These are phyloP conservation scores for Lithospermum erythrorhizon DNA, from an alignment of 257 asterid species.

Conservation along the genomic window DNA sequence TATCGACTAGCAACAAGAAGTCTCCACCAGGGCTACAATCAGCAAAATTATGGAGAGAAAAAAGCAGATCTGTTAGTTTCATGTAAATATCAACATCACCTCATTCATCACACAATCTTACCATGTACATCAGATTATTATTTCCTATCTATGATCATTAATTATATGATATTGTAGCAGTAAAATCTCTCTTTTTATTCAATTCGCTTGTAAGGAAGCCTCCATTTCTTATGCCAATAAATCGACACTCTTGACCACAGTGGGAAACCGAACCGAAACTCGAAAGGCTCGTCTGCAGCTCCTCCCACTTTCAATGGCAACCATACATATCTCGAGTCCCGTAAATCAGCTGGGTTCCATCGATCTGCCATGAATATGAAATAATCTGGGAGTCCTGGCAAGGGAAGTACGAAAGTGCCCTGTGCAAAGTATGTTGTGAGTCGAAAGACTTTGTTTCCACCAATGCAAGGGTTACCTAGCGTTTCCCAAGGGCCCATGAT, in stretches of 20 bases:
- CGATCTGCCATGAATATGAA: conserved; percentile 93
- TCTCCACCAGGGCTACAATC: too few species aligned
- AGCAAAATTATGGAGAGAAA: not conserved
- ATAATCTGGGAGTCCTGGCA: conserved; percentile 48
- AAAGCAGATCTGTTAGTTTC: not conserved
- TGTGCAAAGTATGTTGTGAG: conserved; percentile 70
- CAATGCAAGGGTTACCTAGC: conserved; percentile 81
- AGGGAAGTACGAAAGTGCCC: conserved; percentile 75
- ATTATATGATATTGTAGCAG: not conserved
- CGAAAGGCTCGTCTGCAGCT: conserved; percentile 69
- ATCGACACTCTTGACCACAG: conserved; percentile 85
- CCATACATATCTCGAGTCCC: conserved; percentile 93
- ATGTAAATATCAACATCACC: not conserved
- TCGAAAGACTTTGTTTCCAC: conserved; percentile 60
- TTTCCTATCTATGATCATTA: not conserved
- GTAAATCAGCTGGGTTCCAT: conserved; percentile 86
- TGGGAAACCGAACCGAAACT: conserved; percentile 75
- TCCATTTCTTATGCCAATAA: conserved; percentile 94
- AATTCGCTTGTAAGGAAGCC: conserved; percentile 51
- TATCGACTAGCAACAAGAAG: too few species aligned
- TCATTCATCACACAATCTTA: not conserved
- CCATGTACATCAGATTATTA: not conserved
- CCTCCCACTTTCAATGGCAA: conserved; percentile 69
- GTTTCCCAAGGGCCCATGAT: conserved; percentile 94
- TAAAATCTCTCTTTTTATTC: conserved; percentile 13